Percentiles rank a stretch among this genome's conserved stretches.
Evolutionary conservation across 441 rosid genomes (phyloP).

Genomic region (Euphorbia celastroides): DNA sequence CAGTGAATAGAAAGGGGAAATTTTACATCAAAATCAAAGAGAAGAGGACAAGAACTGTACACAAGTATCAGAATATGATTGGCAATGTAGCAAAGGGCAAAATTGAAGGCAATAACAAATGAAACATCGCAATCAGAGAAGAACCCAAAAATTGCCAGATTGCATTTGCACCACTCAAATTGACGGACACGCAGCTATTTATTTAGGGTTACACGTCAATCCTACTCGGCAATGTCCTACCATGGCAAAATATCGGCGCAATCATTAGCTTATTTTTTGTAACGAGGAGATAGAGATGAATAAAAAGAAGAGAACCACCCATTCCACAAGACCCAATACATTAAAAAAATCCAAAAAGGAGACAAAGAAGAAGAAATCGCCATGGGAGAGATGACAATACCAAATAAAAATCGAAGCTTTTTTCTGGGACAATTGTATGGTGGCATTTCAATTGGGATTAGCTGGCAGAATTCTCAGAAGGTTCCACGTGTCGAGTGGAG

Average conservation of each 20-base stretch:
- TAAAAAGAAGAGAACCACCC: neutral
- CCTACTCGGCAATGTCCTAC: constrained; percentile 29
- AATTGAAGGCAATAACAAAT: constrained; percentile 10
- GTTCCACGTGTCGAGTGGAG: neutral
- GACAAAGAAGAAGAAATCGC: constrained; percentile 1
- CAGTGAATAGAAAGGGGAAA: constrained; percentile 9
- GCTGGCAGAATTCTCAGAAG: constrained; percentile 13
- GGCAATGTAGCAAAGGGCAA: neutral
- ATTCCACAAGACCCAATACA: neutral
- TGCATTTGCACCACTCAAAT: constrained; percentile 30
- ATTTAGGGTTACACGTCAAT: constrained; percentile 34
- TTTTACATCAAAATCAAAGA: constrained; percentile 1
- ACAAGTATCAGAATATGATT: neutral
- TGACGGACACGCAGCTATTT: constrained; percentile 35
- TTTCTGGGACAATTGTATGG: neutral
- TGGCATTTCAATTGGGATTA: neutral
- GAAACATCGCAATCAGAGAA: constrained; percentile 29
- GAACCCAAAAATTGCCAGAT: constrained; percentile 37
- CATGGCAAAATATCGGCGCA: constrained; percentile 22
- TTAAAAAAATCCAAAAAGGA: neutral
- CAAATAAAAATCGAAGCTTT: neutral
- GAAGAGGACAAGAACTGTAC: neutral
- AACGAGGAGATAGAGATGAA: constrained; percentile 4
- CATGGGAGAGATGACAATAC: neutral
- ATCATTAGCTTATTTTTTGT: constrained; percentile 3